Evolutionary conservation across 1,284 basidiomycete genomes (phyloP).

Genomic region (Heterobasidion occidentale): DNA sequence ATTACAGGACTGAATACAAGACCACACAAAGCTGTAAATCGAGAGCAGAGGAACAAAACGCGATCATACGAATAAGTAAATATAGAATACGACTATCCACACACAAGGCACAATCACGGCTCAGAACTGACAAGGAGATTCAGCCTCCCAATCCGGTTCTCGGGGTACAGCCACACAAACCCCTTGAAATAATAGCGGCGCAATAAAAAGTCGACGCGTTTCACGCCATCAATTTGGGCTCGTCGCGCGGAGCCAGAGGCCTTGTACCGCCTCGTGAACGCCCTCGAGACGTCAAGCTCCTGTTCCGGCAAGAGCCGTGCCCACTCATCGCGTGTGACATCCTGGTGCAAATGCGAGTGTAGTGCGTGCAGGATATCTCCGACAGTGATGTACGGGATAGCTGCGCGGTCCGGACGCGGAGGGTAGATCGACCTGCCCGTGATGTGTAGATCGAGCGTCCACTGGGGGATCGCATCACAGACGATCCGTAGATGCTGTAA

Average conservation of each 20-base stretch:
- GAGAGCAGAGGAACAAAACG: too few species aligned
- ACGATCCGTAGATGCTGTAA: constrained; percentile 48
- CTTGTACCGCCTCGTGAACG: constrained; percentile 48
- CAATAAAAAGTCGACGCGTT: constrained; percentile 49
- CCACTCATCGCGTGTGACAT: constrained; percentile 54
- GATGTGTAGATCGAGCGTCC: constrained; percentile 45
- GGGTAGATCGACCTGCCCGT: constrained; percentile 20
- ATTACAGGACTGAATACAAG: too few species aligned
- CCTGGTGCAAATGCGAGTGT: constrained; percentile 40
- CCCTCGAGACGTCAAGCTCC: constrained; percentile 37
- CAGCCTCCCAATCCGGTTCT: constrained; percentile 31
- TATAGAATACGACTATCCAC: not conserved
- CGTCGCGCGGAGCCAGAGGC: constrained; percentile 17
- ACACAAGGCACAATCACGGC: not conserved
- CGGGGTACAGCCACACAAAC: constrained; percentile 30
- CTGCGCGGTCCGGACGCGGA: constrained; percentile 13
- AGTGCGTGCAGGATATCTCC: constrained; percentile 50
- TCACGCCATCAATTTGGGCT: constrained; percentile 24
- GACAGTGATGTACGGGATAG: constrained; percentile 39
- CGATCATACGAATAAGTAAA: too few species aligned
- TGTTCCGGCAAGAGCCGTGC: constrained; percentile 29
- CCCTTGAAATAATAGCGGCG: constrained; percentile 49
- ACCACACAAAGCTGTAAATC: too few species aligned
- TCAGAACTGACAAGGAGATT: constrained; percentile 24
- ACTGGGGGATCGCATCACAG: constrained; percentile 48